Conservation (phyloP, 73 alveolate genomes). For the Tetrahymena borealis region DNA sequence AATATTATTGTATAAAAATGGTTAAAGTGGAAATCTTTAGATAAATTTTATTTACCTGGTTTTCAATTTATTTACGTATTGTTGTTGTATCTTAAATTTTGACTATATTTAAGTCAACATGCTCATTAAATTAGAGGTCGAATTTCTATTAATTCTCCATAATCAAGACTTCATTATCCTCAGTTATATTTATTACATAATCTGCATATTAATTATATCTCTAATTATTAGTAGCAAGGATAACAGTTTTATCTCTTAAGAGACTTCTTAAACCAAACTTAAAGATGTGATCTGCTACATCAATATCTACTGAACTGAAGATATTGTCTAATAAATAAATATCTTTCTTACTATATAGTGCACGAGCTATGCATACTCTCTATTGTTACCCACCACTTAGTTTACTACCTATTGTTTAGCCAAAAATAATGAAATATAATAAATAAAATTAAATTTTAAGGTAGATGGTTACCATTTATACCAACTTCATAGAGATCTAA, state of each 20-base stretch:
- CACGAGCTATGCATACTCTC: constrained; percentile 76
- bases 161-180: constrained; percentile 5
- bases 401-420: constrained; percentile 67
- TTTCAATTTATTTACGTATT: background rate
- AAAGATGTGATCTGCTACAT: constrained; percentile 65
- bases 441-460: background rate
- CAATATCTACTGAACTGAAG: constrained; percentile 72
- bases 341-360: constrained; percentile 66
- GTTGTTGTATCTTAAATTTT: background rate
- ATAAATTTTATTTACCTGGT: background rate
- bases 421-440: background rate
- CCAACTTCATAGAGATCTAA: constrained; percentile 71
- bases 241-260: constrained; percentile 54
- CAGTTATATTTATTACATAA: constrained; percentile 10
- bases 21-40: background rate
- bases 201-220: constrained; percentile 27
- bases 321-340: constrained; percentile 79
- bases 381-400: constrained; percentile 83
- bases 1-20: no score
- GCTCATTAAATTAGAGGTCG: constrained; percentile 39
- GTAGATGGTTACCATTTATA: background rate
- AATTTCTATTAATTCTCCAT: constrained; percentile 63
- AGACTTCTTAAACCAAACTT: constrained; percentile 55
- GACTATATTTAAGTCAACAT: background rate
- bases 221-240: constrained; percentile 58